Evolutionary conservation across 1,284 basidiomycete species (phyloP).

Genomic region (Cryptococcus floricola): DNA sequence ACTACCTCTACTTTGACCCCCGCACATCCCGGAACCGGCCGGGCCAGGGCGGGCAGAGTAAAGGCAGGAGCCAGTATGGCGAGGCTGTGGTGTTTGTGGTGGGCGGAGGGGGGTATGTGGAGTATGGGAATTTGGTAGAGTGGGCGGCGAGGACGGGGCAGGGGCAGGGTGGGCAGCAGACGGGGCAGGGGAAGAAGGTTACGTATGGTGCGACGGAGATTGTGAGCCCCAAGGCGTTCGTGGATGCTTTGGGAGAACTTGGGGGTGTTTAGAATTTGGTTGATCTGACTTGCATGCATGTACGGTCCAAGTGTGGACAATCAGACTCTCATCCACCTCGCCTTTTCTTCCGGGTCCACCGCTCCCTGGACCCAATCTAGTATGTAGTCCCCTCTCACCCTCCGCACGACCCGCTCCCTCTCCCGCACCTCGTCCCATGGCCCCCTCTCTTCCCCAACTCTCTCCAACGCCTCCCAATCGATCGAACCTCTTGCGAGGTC

Average conservation of each 20-base stretch:
- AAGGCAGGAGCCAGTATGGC: slow-evolving; percentile 59
- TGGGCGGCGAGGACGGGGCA: slow-evolving; percentile 64
- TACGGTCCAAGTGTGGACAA: too few species aligned
- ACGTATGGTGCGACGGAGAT: slow-evolving; percentile 97
- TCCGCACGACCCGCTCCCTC: too few species aligned
- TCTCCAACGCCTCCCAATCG: too few species aligned
- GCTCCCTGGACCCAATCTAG: too few species aligned
- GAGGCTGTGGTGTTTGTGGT: slow-evolving; percentile 94
- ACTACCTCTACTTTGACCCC: slow-evolving; percentile 92
- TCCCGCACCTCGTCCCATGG: too few species aligned
- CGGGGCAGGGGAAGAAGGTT: slow-evolving; percentile 57
- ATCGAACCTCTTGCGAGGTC: too few species aligned
- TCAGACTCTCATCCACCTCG: too few species aligned
- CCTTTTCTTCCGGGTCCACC: too few species aligned
- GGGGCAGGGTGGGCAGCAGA: slow-evolving; percentile 30
- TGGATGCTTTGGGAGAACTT: slow-evolving; percentile 51
- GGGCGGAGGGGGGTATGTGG: slow-evolving; percentile 94
- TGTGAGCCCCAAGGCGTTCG: slow-evolving; percentile 79
- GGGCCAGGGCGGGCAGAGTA: slow-evolving; percentile 14
- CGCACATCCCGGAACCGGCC: slow-evolving; percentile 60
- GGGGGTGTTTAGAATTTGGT: slow-evolving; percentile 19
- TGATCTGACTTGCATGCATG: not conserved
- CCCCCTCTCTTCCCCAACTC: too few species aligned
- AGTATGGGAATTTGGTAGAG: slow-evolving; percentile 92
- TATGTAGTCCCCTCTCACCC: too few species aligned